Percentiles rank a stretch among this genome's conserved stretches.
These are phyloP conservation scores for Fusarium dlaminii DNA, from an alignment of 2,329 filamentous ascomycete genomes.

Conservation along the genomic window DNA sequence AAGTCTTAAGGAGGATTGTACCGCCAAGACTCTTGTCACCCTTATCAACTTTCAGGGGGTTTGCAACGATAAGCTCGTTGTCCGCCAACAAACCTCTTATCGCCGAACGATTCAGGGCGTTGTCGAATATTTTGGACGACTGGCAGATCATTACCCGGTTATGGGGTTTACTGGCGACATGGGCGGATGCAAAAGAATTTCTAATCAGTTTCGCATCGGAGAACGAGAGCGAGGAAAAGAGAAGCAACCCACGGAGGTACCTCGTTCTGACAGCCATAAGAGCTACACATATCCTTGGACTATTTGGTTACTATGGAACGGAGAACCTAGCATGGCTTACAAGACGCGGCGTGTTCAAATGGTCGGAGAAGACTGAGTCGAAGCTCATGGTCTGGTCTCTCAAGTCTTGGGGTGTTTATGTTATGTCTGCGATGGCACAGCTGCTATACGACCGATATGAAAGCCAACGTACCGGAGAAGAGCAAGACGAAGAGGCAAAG, in stretches of 20 bases:
- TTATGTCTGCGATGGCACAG: conserved; percentile 16
- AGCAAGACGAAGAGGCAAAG: background rate
- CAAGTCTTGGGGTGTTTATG: conserved; percentile 7
- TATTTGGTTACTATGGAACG: conserved; percentile 1
- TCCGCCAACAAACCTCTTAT: background rate
- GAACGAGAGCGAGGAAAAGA: background rate
- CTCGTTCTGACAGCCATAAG: background rate
- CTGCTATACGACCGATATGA: conserved; percentile 2
- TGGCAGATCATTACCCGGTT: conserved; percentile 30
- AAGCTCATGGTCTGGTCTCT: conserved; percentile 21
- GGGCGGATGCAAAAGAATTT: conserved; percentile 19
- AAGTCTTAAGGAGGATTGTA: accelerated
- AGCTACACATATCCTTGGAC: conserved; percentile 5
- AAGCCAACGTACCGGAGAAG: background rate
- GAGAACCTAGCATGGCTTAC: conserved; percentile 23
- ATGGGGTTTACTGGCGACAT: conserved; percentile 18
- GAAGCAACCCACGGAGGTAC: background rate
- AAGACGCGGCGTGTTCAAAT: background rate
- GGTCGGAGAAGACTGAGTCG: conserved; percentile 4
- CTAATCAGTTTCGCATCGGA: background rate
- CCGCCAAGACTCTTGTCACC: background rate
- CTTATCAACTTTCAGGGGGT: background rate
- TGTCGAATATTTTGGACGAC: conserved; percentile 27
- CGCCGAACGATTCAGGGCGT: conserved; percentile 4
- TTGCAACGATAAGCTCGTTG: background rate